Evolutionary conservation across 129 eudicot species (phyloP), one percentile per base, ranked within the genome.

Genomic region (Chrysanthemum makinoi): DNA sequence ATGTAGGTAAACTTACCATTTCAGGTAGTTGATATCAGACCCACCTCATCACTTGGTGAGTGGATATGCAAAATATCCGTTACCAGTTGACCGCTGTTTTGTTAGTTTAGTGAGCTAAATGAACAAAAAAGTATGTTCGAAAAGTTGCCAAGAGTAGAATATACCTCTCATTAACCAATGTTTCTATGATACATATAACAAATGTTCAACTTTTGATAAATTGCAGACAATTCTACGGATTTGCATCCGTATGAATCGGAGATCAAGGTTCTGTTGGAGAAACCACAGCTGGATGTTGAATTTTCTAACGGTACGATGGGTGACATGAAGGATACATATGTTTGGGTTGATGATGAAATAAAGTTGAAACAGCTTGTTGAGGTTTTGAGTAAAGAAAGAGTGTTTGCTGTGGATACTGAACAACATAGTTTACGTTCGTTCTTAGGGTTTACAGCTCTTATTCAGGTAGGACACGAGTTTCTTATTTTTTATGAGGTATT

Each of bases 341-440:
- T 86, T 24, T 89, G 95, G 96, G 83, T 92, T 46, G 98, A 92
- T 24, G 75, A 84, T 10, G 95, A 92, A 72, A 22, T 78, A 3
- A 83, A 92, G 76, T 51, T 92, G 54, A 56, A 69, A 62, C 86
- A 84, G 68, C 91, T 92, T 22, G 96, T 70, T 10, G 87, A 85
- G 63, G 81, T 75, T 12, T 89, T 92, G 85, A 83, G 85, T 70
- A 76, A 85, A 53, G 89, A 86, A 77, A 85, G 64, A 71, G 91
- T 86, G 30, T 85, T 92, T 81, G 95, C 77, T 13, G 98, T 92
- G 60, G 98, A 92, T 80, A 92, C 96, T 3, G 98, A 92, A 81
- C 98, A 92, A 54, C 98, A 92, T 75, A 81, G 96, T 69, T 82
- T 92, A 53, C 81, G 90, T 30, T 89, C 98, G 0, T 92, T 92